Evolutionary conservation across 176 grass and related monocot species (phyloP), one percentile per base, ranked within the genome.

Genomic region (Musa troglodytarum): DNA sequence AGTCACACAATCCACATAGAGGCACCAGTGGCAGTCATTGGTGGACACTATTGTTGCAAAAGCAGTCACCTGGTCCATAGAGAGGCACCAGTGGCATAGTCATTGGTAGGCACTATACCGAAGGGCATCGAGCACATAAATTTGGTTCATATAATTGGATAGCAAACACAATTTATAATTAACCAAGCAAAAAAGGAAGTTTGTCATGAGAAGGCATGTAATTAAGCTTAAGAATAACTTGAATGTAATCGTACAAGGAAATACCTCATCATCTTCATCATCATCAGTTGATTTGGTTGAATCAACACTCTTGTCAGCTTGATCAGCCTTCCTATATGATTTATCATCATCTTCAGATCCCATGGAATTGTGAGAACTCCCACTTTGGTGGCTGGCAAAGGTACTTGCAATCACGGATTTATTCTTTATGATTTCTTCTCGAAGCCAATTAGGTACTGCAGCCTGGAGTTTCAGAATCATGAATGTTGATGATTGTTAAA

Each of bases 361-460:
- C 58, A 73, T 77, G 11, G 79, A 86, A 82, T 84, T 74, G 1
- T 77, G 85, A 81, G 73, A 73, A 23, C 13, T 80, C 71, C 78
- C 71, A n/a, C 53, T 81, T 23, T 85, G 71, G 43, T 85, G 78
- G 10, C 68, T 29, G 17, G 76, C 63, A 81, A 81, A 71, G 29
- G 69, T 72, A 85, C 49, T 86, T 26, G 9, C 17, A 56, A 88
- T 65, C 53, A 76, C 73, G 11, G 88, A 82, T 81, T 91, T 99
- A 72, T 87, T 99, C 83, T 99, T 99, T 71, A 99, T 74, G 79
- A 99, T 92, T 93, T 99, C 88, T 82, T 99, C 95, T 71, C 86
- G 82, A 77, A 99, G 89, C 95, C 95, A 99, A 77, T 88, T 99
- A 74, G 95, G 95, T 50, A 99, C 95, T 51, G 90, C 86, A 78